phyloP scores from a whole-genome alignment of 495 filamentous ascomycete genomes.

The Cryomyces minteri region DNA sequence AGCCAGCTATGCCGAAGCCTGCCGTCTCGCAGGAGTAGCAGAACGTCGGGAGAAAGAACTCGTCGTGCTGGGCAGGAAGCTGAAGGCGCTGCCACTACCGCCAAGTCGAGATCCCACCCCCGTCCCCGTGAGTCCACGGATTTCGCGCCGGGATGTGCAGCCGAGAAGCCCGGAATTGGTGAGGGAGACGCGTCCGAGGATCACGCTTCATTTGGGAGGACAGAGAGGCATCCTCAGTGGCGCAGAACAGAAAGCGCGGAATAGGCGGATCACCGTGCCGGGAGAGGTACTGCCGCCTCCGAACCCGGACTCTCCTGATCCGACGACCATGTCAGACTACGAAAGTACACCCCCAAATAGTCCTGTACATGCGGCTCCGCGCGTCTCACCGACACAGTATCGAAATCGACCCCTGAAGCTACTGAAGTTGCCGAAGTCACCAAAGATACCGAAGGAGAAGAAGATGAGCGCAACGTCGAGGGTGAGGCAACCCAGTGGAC shows the following conservation, averaged over 20 bases:
- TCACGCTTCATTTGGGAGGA: constrained; percentile 27
- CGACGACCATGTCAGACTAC: constrained; percentile 8
- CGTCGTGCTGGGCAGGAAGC: constrained; percentile 60
- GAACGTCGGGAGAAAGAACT: constrained; percentile 62
- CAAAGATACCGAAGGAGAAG: not conserved
- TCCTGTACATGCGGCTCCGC: constrained; percentile 3
- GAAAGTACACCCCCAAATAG: not conserved
- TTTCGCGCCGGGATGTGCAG: constrained; percentile 15
- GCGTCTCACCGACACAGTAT: too few relatives aligned
- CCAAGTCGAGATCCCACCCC: constrained; percentile 51
- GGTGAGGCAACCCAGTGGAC: too few relatives aligned
- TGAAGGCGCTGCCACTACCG: constrained; percentile 57
- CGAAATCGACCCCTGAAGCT: not conserved
- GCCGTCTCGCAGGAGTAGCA: constrained; percentile 59
- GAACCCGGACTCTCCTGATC: constrained; percentile 23
- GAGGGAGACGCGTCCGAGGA: constrained; percentile 18
- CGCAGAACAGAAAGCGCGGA: constrained; percentile 7
- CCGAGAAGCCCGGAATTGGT: constrained; percentile 22
- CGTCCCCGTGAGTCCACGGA: constrained; percentile 22
- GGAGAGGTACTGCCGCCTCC: constrained; percentile 27
- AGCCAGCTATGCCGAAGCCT: constrained; percentile 65
- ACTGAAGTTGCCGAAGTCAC: not conserved
- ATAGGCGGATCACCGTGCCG: constrained; percentile 26
- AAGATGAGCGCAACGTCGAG: too few relatives aligned
- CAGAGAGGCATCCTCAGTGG: constrained; percentile 12